Base-by-base conservation (phyloP, 169 alveolate species). In the Cryptosporidium ubiquitum region DNA sequence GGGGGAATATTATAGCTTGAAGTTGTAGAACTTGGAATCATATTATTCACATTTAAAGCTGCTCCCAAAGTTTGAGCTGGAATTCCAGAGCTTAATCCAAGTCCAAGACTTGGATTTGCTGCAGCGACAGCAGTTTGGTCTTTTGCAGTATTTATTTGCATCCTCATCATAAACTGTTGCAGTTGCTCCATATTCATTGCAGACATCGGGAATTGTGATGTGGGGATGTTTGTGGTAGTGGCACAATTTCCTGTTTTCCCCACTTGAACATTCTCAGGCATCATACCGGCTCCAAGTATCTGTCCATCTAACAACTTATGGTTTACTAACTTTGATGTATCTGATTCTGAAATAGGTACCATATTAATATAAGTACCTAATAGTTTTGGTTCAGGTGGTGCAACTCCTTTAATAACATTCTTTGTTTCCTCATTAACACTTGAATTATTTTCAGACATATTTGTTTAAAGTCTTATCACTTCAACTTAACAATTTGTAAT, bases 331-430 rank as follows among this genome's bases (percentile, higher is more conserved):
- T 64, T 37, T n/a, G 49, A 37, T 12, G 71, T 33, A 42, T 79
- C 55, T 33, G 75, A 20, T 12, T 64, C 75, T 12, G 73, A 7
- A 39, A 79, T 79, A 26, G 89, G 89, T 20, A 79, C 89, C 89
- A 79, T 79, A 58, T 79, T 79, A 47, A 79, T 42, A 37, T 58
- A 61, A 14, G 79, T 79, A 12, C 64, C 64, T 20, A 79, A 49
- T 61, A 79, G 26, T 18, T 79, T 79, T 1, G 89, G 89, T 44
- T 79, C 75, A 5, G 89, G 89, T 7, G 89, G 89, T 4, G 75
- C 14, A 23, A 79, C 79, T 23, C 75, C 89, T 40, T 33, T 79
- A 60, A 79, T 37, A 40, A 79, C 75, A 26, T 35, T 58, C 61
- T 79, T 79, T 40, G 66, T 40, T 37, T 60, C 74, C n/a, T 79